These are phyloP conservation scores for Vachellia collinsii DNA, from an alignment of 306 rosid species.

Conservation along the genomic window DNA sequence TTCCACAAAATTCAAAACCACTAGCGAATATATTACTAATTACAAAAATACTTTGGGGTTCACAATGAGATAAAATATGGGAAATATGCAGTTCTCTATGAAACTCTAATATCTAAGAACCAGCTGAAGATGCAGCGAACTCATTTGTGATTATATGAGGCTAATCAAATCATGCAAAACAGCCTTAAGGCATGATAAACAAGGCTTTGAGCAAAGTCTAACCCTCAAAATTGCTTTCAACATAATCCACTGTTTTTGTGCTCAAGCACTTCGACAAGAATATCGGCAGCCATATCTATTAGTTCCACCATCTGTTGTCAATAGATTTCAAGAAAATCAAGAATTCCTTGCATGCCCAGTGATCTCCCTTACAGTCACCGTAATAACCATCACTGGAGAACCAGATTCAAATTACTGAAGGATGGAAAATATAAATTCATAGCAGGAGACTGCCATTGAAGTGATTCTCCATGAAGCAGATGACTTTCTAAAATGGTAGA, in stretches of 20 bases:
- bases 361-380: neutral
- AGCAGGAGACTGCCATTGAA: conserved; percentile 10
- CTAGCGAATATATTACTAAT: neutral
- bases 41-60: conserved; percentile 8
- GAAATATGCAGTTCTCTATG: neutral
- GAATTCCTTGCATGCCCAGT: neutral
- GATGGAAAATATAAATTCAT: neutral
- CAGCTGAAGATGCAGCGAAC: neutral
- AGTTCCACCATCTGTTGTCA: neutral
- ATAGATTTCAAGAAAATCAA: conserved; percentile 3
- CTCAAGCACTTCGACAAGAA: conserved; percentile 15
- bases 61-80: neutral
- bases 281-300: neutral
- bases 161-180: neutral
- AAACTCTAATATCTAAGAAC: neutral
- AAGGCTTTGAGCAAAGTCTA: conserved; percentile 2
- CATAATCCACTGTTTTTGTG: neutral
- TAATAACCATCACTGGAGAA: conserved; percentile 2
- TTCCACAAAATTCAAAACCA: neutral
- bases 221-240: neutral
- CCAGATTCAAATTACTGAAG: neutral
- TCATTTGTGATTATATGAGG: neutral
- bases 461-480: neutral
- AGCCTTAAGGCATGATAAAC: conserved; percentile 6
- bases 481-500: conserved; percentile 6